Evolutionary conservation across 2,329 filamentous ascomycete genomes (phyloP), one percentile per base, ranked within the genome.

Genomic region (Exophiala lecanii-corni): DNA sequence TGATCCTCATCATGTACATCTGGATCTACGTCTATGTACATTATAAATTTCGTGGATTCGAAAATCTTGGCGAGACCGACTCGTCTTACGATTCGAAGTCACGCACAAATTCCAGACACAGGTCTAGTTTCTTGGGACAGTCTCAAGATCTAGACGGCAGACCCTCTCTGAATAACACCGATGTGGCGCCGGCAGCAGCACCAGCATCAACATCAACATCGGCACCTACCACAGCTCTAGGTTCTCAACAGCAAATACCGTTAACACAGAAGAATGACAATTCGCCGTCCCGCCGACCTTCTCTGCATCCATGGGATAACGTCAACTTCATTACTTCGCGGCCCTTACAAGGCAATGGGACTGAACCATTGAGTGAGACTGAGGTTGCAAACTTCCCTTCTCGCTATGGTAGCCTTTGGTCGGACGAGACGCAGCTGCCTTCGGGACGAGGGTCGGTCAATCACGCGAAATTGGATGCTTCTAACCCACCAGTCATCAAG

Each of bases 1-100:
- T 74, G 18, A 83, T 89, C 50, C 64, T 86, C 23, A 61, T 70
- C 19, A 75, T 85, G 2, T 86, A 87, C 36, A 66, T 76, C 17
- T 76, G 75, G 5, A 81, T 89, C n/a, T 89, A 89, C 58, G 57
- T 78, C 9, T 84, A 86, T 51, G 79, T 89, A 5, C 67, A 69
- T 0, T 55, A 59, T 36, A 64, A 66, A 33, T 70, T 74, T 49
- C 64, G 62, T 10, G 51, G 69, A 56, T 54, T 60, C 54, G 31
- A 56, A 43, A 50, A 56, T 20, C 38, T 56, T 13, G 49, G 41
- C 20, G 32, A 28, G 9, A 36, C 30, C n/a, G 42, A 43, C 18
- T 42, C 45, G 4, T 38, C 45, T 12, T 30, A 33, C 12, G 26
- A 25, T 23, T 51, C 45, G 12, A 26, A 12, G 9, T 16, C 30